Evolutionary conservation across 257 asterid species (phyloP).

Genomic region (Plectranthus barbatus): DNA sequence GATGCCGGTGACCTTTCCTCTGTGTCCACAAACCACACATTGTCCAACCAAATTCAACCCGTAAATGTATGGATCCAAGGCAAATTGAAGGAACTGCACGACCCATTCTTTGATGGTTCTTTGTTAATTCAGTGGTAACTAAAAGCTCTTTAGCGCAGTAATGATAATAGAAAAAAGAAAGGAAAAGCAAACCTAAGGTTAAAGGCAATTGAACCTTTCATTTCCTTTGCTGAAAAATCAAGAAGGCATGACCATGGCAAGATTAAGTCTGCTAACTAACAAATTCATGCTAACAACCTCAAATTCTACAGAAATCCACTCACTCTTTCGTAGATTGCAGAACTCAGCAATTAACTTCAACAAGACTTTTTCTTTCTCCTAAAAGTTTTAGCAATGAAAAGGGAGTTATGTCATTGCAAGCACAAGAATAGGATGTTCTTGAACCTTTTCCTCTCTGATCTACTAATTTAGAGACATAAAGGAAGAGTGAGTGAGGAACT

Average conservation of each 20-base stretch:
- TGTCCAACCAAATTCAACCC: too few species aligned
- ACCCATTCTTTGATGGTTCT: neutral
- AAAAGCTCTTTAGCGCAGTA: neutral
- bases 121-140: neutral
- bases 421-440: neutral
- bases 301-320: neutral
- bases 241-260: slow-evolving; percentile 99
- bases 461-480: neutral
- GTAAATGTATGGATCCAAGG: too few species aligned
- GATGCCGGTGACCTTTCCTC: too few species aligned
- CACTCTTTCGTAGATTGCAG: too few species aligned
- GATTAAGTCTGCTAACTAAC: slow-evolving; percentile 28
- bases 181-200: slow-evolving; percentile 67
- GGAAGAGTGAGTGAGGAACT: neutral
- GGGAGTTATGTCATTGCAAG: neutral
- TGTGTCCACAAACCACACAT: neutral
- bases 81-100: neutral
- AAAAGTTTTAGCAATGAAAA: neutral
- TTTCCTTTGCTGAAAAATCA: slow-evolving; percentile 96
- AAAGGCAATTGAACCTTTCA: slow-evolving; percentile 98
- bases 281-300: neutral
- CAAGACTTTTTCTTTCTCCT: neutral
- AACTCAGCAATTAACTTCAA: too few species aligned
- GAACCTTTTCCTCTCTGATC: neutral
- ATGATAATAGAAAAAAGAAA: neutral